phyloP scores from a whole-genome alignment of 2,329 filamentous ascomycete genomes.

The Helicocarpus griseus region DNA sequence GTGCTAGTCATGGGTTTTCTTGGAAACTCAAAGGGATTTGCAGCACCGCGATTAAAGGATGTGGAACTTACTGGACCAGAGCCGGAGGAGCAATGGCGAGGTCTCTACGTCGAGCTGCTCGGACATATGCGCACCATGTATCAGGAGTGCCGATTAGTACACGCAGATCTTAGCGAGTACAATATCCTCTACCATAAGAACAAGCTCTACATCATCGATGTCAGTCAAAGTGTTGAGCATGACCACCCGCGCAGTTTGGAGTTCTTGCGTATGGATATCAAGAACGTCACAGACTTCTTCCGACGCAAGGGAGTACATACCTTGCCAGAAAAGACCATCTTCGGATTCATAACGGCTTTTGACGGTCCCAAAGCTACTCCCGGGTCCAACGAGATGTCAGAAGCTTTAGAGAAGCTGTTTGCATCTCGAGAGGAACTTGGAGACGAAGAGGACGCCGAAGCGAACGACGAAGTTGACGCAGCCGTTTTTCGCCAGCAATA shows the following conservation, averaged over 20 bases:
- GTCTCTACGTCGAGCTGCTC: constrained; percentile 72
- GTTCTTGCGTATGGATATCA: constrained; percentile 96
- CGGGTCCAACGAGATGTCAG: constrained; percentile 45
- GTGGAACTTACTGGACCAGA: constrained; percentile 63
- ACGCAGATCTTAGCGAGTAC: constrained; percentile 96
- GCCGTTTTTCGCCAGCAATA: constrained; percentile 94
- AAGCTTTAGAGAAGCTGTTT: constrained; percentile 59
- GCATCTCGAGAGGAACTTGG: constrained; percentile 41
- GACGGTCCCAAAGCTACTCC: constrained; percentile 37
- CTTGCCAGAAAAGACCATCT: constrained; percentile 68
- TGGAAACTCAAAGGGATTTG: constrained; percentile 75
- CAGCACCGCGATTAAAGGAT: constrained; percentile 81
- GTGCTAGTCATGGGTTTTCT: constrained; percentile 93
- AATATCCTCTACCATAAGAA: constrained; percentile 84
- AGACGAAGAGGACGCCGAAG: constrained; percentile 34
- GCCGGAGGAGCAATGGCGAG: constrained; percentile 61
- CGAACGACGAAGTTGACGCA: constrained; percentile 61
- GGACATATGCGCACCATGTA: constrained; percentile 89
- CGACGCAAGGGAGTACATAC: constrained; percentile 71
- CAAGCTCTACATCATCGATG: constrained; percentile 87
- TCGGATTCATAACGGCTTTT: constrained; percentile 65
- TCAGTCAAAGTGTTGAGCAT: constrained; percentile 93
- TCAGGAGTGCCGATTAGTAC: constrained; percentile 81
- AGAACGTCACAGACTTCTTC: constrained; percentile 94
- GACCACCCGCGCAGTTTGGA: constrained; percentile 88